Evolutionary conservation across 805 yeast species (phyloP).

Genomic region (Spathaspora boniae): DNA sequence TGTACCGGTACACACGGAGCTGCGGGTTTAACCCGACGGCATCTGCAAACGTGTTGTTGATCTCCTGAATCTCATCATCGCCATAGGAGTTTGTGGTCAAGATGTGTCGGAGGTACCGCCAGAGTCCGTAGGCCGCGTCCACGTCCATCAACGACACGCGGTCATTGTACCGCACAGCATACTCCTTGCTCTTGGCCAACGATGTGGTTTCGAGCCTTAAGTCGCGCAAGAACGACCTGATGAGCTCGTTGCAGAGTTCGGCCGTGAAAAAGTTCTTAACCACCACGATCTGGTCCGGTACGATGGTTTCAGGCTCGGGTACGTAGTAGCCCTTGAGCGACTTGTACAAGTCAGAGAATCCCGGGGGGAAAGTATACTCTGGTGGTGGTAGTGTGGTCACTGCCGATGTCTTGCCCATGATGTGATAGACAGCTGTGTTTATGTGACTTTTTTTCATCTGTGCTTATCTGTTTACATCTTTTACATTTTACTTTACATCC

Average conservation of each 20-base stretch:
- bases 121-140: conserved; percentile 34
- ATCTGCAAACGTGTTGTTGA: conserved; percentile 24
- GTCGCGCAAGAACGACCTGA: conserved; percentile 24
- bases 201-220: conserved; percentile 46
- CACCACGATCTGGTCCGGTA: conserved; percentile 37
- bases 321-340: conserved; percentile 18
- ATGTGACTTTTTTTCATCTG: background rate
- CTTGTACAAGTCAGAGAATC: conserved; percentile 11
- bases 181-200: conserved; percentile 43
- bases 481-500: background rate
- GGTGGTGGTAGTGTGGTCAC: background rate
- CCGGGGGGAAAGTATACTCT: conserved; percentile 15
- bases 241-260: conserved; percentile 38
- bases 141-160: conserved; percentile 41
- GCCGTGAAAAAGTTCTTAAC: conserved; percentile 36
- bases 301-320: conserved; percentile 21
- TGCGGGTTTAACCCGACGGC: conserved; percentile 55
- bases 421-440: background rate
- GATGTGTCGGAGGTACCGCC: conserved; percentile 38
- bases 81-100: conserved; percentile 25
- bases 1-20: conserved; percentile 52
- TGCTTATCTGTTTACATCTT: background rate
- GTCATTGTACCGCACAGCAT: conserved; percentile 59
- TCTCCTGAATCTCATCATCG: conserved; percentile 20
- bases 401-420: too few relatives aligned